These are phyloP conservation scores for Escallonia herrerae DNA, from an alignment of 129 eudicot species.

Conservation along the genomic window DNA sequence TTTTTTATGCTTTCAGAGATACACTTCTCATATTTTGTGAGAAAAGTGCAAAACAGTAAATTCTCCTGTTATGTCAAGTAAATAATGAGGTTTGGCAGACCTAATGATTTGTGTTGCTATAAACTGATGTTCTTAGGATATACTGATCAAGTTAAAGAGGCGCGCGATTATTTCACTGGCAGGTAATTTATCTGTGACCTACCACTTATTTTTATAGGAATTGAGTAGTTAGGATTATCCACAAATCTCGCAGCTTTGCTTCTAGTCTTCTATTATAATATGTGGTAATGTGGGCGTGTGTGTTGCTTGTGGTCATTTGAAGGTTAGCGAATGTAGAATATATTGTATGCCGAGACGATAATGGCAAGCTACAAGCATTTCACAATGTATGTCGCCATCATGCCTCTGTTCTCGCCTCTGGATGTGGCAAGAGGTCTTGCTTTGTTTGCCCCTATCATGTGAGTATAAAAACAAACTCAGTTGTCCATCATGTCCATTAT, in stretches of 20 bases:
- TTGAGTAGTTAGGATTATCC: too few species aligned
- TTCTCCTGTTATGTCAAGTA: too few species aligned
- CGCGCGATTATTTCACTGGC: slow-evolving; percentile 73
- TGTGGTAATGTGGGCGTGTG: neutral
- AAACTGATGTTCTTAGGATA: slow-evolving; percentile 41
- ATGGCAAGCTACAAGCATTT: slow-evolving; percentile 64
- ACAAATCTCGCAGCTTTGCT: too few species aligned
- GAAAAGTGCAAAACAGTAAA: too few species aligned
- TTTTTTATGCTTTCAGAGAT: too few species aligned
- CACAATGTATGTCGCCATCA: slow-evolving; percentile 99
- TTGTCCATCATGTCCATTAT: too few species aligned
- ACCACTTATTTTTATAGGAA: neutral
- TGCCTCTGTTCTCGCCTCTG: slow-evolving; percentile 81
- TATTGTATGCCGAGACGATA: slow-evolving; percentile 73
- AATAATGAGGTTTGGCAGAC: too few species aligned
- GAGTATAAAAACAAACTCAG: slow-evolving; percentile 22
- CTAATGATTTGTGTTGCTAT: too few species aligned
- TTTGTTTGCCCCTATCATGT: slow-evolving; percentile 99
- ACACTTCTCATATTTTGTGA: too few species aligned
- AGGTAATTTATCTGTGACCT: slow-evolving; percentile 34
- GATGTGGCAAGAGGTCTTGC: slow-evolving; percentile 71
- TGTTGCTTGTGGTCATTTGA: slow-evolving; percentile 2
- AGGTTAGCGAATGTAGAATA: slow-evolving; percentile 79
- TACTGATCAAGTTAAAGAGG: slow-evolving; percentile 63
- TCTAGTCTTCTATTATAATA: too few species aligned